Evolutionary conservation across 192 early-diverging fungal genomes (phyloP).

Genomic region (Mortierella alpina): DNA sequence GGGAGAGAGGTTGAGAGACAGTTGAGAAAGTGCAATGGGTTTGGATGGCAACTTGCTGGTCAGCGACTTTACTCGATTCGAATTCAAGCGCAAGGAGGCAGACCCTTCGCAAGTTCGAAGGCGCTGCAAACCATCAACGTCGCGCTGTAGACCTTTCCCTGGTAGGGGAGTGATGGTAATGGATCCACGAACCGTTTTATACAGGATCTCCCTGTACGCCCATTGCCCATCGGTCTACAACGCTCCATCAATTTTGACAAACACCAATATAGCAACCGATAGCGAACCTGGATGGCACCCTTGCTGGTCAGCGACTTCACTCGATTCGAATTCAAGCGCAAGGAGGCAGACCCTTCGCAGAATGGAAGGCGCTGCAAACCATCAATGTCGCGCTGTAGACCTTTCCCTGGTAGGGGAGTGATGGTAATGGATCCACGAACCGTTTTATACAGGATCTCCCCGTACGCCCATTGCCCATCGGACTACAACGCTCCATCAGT

Average conservation of each 20-base stretch:
- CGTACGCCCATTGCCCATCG: slow-evolving; percentile 27
- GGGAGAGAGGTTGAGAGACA: no score
- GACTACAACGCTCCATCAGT: slow-evolving; percentile 13
- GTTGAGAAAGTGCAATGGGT: no score
- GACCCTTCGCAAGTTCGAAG: slow-evolving; percentile 13
- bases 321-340: slow-evolving; percentile 42
- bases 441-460: slow-evolving; percentile 34
- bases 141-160: slow-evolving; percentile 10
- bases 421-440: slow-evolving; percentile 34
- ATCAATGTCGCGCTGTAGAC: slow-evolving; percentile 27
- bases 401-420: slow-evolving; percentile 5
- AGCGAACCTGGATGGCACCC: neutral
- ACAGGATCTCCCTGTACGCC: slow-evolving; percentile 33
- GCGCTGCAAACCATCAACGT: slow-evolving; percentile 34
- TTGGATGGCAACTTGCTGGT: no score
- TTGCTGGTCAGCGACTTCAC: slow-evolving; percentile 26
- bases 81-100: no score
- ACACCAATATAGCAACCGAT: neutral
- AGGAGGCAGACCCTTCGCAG: slow-evolving; percentile 20
- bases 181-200: slow-evolving; percentile 36
- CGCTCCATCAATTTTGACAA: neutral
- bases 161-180: slow-evolving; percentile 15
- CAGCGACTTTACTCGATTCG: slow-evolving; percentile 33
- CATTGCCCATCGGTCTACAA: slow-evolving; percentile 16
- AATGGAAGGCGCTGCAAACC: slow-evolving; percentile 20